Percentiles rank a stretch among this genome's conserved stretches.
These are phyloP conservation scores for Solanum pimpinellifolium DNA, from an alignment of 257 asterid genomes.

Conservation along the genomic window DNA sequence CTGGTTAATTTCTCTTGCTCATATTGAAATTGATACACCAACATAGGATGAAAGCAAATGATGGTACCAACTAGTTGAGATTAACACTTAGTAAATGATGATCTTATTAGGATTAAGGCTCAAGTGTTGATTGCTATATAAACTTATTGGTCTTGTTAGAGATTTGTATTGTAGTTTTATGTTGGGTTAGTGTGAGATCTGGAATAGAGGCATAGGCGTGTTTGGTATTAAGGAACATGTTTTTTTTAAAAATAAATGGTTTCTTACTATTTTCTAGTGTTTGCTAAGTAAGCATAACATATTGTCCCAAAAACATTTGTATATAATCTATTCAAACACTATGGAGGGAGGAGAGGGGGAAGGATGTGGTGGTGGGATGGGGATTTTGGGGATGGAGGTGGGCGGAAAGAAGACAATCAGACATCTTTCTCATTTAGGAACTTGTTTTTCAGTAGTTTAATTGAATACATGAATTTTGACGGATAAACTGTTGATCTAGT, in stretches of 20 bases:
- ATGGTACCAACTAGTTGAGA: not conserved
- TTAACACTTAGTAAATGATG: not conserved
- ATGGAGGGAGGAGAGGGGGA: not conserved
- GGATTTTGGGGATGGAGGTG: not conserved
- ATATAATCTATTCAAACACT: not conserved
- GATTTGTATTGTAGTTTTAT: not conserved
- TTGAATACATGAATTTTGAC: not conserved
- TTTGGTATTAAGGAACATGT: not conserved
- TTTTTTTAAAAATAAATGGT: not conserved
- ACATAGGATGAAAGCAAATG: not conserved
- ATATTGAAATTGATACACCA: not conserved
- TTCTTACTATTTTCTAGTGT: not conserved
- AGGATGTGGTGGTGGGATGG: not conserved
- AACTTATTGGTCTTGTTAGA: not conserved
- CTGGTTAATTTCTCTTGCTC: not conserved
- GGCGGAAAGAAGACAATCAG: not conserved
- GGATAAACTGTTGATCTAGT: not conserved
- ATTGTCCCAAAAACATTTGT: not conserved
- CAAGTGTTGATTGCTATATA: not conserved
- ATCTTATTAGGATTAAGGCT: not conserved
- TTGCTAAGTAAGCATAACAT: not conserved
- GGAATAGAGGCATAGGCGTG: not conserved
- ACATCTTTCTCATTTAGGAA: not conserved
- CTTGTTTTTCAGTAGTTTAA: not conserved
- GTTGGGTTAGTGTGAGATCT: not conserved